Evolutionary conservation across 495 filamentous ascomycete species (phyloP), one percentile per base, ranked within the genome.

Genomic region (Delitschia confertaspora): DNA sequence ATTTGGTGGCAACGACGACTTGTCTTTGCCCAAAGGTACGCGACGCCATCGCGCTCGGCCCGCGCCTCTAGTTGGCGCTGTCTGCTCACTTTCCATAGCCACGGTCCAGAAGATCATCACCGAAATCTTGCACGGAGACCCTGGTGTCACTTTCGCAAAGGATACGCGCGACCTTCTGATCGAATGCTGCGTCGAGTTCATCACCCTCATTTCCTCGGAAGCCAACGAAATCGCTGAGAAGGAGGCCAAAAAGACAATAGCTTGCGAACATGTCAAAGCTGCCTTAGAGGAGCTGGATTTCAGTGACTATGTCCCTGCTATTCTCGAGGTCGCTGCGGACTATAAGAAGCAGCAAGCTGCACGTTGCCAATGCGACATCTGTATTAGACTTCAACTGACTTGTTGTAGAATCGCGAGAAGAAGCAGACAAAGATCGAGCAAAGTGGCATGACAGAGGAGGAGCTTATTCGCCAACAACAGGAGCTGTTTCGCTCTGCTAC

Each of bases 121-220:
- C 52, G 91, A 98, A 61, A 95, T 98, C 57, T 74, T 98, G 2
- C 76, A 83, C 5, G 60, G 79, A 1, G 76, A 79, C 22, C 69
- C 69, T 42, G 81, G 78, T 38, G 69, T 83, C 30, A 76, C 74
- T 2, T 96, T 95, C 60, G 83, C 85, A 18, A 93, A 89, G 65
- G 91, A 98, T 54, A 86, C 91, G 2, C 79, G 93, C 37, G 91
- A 98, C 56, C 70, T 95, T 3, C 75, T 98, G 31, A 96, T 96
- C 66, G 91, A 96, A 65, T 96, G 89, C 70, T 98, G 93, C 60
- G 91, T 96, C 49, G 91, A 98, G 60, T 98, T 96, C 69, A 95
- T 98, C 62, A 95, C 93, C 7, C 74, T 98, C 42, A 84, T 98
- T 42, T 95, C 88, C 18, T 91, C 85, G 25, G 88, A 98, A 67